phyloP scores from a whole-genome alignment of 495 filamentous ascomycete genomes.

The Talaromyces thailandensis region DNA sequence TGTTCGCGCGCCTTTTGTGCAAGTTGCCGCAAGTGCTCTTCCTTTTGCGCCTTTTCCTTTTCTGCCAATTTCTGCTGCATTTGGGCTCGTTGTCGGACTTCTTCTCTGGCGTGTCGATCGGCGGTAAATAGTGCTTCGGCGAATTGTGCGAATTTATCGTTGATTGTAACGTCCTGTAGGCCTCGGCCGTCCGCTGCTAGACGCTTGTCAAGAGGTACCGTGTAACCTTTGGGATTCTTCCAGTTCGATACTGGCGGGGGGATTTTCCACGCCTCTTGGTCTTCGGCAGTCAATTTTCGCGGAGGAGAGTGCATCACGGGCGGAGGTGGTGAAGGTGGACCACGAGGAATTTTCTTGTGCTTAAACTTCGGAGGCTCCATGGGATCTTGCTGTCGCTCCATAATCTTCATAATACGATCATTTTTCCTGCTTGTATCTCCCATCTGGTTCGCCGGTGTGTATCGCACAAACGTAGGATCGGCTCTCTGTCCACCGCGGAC shows the following conservation, averaged over 20 bases:
- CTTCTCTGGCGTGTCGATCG: conserved; percentile 88
- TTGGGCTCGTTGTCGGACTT: conserved; percentile 81
- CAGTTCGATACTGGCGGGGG: conserved; percentile 93
- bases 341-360: conserved; percentile 94
- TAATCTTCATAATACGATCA: conserved; percentile 97
- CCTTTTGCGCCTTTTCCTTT: conserved; percentile 89
- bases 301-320: conserved; percentile 95
- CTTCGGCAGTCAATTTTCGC: conserved; percentile 88
- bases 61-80: conserved; percentile 98
- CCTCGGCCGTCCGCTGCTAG: conserved; percentile 92
- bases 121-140: conserved; percentile 90
- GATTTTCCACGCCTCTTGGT: conserved; percentile 95
- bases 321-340: conserved; percentile 84
- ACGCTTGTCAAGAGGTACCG: conserved; percentile 91
- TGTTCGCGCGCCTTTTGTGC: conserved; percentile 90
- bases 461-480: conserved; percentile 89
- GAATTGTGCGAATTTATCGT: conserved; percentile 98
- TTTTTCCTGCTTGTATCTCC: conserved; percentile 81
- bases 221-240: conserved; percentile 99
- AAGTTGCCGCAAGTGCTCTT: conserved; percentile 82
- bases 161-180: conserved; percentile 91
- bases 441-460: conserved; percentile 96
- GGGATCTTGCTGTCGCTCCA: conserved; percentile 87
- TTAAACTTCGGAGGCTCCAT: conserved; percentile 99
- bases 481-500: conserved; percentile 66